Base-by-base conservation (phyloP, 129 eudicot species). In the Silybum marianum region DNA sequence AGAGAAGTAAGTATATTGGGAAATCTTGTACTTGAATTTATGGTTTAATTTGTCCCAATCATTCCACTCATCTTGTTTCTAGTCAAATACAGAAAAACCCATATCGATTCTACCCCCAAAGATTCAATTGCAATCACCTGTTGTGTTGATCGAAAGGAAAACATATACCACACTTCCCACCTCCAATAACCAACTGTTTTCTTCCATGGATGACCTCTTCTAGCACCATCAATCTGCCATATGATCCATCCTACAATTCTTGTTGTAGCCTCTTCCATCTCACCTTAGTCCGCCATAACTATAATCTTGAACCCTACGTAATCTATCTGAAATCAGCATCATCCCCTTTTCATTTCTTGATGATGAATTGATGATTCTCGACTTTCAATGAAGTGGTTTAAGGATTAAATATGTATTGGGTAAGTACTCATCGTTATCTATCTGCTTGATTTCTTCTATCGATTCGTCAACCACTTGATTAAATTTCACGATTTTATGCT, bases 251-350 rank as follows among this genome's bases (percentile, higher is more conserved):
- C 74, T 63, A 77, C 26, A n/a, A n/a, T n/a, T n/a, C n/a, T n/a
- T n/a, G n/a, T n/a, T n/a, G n/a, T n/a, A n/a, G n/a, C n/a, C n/a
- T n/a, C n/a, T n/a, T n/a, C n/a, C n/a, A n/a, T 21, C 2, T 38
- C n/a, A 38, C 54, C 60, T 5, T n/a, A 46, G 32, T 42, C 75
- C 54, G 34, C 9, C 51, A 22, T 54, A 58, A 71, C 63, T 39
- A 14, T 71, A 54, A 71, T 80, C 77, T 34, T 34, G 19, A 80
- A 80, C 77, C 71, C 83, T 40, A 78, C 25, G 9, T 68, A 68
- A 78, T 24, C 46, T 3, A 71, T 71, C 46, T 38, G 38, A 30
- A 58, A 80, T 79, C 82, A 70, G 4, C 70, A 1, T n/a, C 75
- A 42, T 18, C 36, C 9, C 9, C 0, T 38, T 11, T 44, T 44